Evolutionary conservation across 2,329 filamentous ascomycete genomes (phyloP).

Genomic region (Hymenoscyphus occultus): DNA sequence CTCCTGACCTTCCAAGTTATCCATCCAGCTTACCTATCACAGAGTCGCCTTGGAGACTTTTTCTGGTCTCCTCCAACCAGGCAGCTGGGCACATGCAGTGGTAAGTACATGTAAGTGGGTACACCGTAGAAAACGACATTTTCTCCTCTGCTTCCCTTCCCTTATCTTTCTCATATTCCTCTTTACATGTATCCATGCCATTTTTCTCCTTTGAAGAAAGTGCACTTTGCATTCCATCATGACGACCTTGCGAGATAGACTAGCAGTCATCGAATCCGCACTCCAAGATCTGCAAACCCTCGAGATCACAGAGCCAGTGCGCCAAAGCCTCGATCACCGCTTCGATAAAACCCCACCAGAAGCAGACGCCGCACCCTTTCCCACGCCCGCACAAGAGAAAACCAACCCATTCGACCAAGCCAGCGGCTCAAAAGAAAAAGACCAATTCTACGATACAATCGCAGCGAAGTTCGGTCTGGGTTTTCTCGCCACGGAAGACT

Average conservation of each 20-base stretch:
- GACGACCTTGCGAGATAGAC: constrained; percentile 22
- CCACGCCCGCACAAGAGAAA: constrained; percentile 26
- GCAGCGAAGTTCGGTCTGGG: constrained; percentile 24
- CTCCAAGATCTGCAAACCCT: constrained; percentile 22
- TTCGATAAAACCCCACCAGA: constrained; percentile 25
- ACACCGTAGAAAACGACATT: neutral
- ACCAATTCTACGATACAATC: constrained; percentile 25
- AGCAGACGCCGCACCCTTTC: constrained; percentile 24
- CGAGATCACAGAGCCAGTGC: constrained; percentile 19
- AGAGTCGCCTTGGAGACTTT: neutral
- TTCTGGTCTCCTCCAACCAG: neutral
- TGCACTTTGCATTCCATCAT: constrained; percentile 17
- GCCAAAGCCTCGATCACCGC: constrained; percentile 29
- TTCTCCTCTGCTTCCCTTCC: neutral
- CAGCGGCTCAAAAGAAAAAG: constrained; percentile 2
- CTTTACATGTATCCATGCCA: neutral
- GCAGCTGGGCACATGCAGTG: neutral
- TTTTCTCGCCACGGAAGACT: constrained; percentile 22
- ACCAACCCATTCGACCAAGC: constrained; percentile 19
- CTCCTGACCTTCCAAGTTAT: constrained; percentile 3
- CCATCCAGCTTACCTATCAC: neutral
- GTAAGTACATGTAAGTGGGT: constrained; percentile 2
- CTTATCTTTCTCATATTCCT: neutral
- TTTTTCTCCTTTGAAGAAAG: neutral
- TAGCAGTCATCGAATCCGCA: constrained; percentile 21